Percentiles rank a stretch among this genome's conserved stretches.
Conservation (phyloP, 73 alveolate genomes). For the Stentor roeselii region DNA sequence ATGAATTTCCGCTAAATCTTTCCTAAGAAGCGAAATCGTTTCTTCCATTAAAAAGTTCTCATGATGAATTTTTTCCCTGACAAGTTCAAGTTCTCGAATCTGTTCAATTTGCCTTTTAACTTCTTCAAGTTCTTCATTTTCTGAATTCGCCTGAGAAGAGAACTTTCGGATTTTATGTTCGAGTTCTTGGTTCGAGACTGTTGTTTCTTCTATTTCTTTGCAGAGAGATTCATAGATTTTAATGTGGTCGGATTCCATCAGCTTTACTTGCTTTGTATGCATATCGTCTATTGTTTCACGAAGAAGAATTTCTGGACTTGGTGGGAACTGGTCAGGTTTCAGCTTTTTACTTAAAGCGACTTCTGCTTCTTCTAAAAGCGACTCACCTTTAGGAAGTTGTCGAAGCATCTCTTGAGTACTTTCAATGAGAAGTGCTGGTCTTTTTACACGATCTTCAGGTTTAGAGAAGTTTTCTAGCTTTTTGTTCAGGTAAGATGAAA, state of each 20-base stretch:
- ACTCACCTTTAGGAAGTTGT: conserved; percentile 16
- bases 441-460: neutral
- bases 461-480: neutral
- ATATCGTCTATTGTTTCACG: neutral
- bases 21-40: neutral
- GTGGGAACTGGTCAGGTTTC: neutral
- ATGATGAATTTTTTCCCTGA: neutral
- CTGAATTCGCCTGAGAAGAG: neutral
- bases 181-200: neutral
- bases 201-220: neutral
- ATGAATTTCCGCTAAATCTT: neutral
- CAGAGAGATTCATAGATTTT: neutral
- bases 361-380: conserved; percentile 24
- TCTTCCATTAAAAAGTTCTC: conserved; percentile 9
- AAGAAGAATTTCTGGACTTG: neutral
- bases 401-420: neutral
- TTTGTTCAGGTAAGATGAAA: neutral
- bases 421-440: neutral
- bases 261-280: conserved; percentile 7
- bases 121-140: conserved; percentile 14
- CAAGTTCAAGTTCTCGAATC: neutral
- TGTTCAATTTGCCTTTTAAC: neutral
- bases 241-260: neutral
- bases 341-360: neutral
- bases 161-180: neutral